These are phyloP conservation scores for Phaffomyces opuntiae DNA, from an alignment of 805 yeast genomes.

Conservation along the genomic window DNA sequence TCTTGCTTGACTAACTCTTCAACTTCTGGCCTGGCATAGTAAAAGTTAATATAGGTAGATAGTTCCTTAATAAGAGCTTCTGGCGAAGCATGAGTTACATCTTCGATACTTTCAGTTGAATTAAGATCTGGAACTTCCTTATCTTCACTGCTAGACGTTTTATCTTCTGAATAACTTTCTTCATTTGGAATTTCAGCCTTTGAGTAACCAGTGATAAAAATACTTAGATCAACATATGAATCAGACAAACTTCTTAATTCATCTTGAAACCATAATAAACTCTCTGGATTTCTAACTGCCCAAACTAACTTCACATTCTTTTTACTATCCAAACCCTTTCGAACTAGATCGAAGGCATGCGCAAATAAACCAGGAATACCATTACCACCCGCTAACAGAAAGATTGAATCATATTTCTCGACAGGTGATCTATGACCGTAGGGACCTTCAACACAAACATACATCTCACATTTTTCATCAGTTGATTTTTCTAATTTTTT, in stretches of 20 bases:
- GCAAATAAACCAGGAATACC: neutral
- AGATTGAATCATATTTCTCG: neutral
- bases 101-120: neutral
- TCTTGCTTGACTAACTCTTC: constrained; percentile 27
- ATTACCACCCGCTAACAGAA: neutral
- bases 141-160: neutral
- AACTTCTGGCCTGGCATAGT: neutral
- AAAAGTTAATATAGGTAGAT: neutral
- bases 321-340: neutral
- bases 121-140: neutral
- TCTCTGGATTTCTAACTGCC: neutral
- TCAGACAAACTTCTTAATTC: neutral
- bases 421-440: neutral
- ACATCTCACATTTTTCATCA: neutral
- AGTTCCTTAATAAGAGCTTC: neutral
- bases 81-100: neutral
- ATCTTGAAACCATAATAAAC: neutral
- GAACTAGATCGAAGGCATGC: neutral
- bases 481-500: neutral
- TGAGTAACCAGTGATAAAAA: neutral
- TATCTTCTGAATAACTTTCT: neutral
- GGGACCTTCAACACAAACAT: neutral
- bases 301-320: neutral
- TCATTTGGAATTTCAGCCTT: neutral
- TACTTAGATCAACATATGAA: neutral